These are phyloP conservation scores for Hygrophorus russula DNA, from an alignment of 768 basidiomycete genomes.

Conservation along the genomic window DNA sequence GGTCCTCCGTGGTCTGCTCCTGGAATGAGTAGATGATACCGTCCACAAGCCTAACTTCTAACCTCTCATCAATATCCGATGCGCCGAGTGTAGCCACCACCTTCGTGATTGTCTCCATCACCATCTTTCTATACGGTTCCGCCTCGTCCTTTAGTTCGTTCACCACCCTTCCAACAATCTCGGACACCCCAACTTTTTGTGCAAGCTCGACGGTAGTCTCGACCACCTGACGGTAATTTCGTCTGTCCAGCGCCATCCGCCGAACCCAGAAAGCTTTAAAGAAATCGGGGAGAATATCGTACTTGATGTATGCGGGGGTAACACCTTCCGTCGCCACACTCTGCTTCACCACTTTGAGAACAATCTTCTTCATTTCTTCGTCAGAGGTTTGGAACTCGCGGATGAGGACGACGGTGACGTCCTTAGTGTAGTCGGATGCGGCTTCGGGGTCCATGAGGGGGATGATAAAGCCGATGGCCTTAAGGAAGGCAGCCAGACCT, in stretches of 20 bases:
- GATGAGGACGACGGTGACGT: constrained; percentile 92
- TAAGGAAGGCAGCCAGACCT: constrained; percentile 88
- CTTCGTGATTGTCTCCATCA: constrained; percentile 99
- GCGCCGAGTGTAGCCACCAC: constrained; percentile 89
- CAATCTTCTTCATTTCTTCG: constrained; percentile 99
- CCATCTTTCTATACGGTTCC: constrained; percentile 96
- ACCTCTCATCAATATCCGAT: constrained; percentile 93
- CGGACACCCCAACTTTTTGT: constrained; percentile 92
- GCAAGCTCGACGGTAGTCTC: constrained; percentile 98
- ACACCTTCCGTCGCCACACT: constrained; percentile 99
- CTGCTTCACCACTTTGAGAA: constrained; percentile 97
- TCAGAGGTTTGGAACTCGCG: constrained; percentile 99
- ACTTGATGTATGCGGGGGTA: constrained; percentile 88
- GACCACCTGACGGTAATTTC: constrained; percentile 95
- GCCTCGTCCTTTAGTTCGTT: constrained; percentile 89
- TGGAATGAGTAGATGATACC: constrained; percentile 99
- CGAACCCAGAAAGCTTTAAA: constrained; percentile 99
- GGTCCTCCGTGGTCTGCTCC: constrained; percentile 97
- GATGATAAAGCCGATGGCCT: constrained; percentile 98
- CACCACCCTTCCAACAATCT: constrained; percentile 83
- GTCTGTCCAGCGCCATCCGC: constrained; percentile 92
- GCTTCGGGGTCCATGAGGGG: constrained; percentile 99
- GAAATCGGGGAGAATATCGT: constrained; percentile 97
- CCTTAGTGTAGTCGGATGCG: constrained; percentile 97
- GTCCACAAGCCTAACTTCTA: constrained; percentile 90